Conservation (phyloP, 176 grass and related monocot genomes). For the Musa beccarii region DNA sequence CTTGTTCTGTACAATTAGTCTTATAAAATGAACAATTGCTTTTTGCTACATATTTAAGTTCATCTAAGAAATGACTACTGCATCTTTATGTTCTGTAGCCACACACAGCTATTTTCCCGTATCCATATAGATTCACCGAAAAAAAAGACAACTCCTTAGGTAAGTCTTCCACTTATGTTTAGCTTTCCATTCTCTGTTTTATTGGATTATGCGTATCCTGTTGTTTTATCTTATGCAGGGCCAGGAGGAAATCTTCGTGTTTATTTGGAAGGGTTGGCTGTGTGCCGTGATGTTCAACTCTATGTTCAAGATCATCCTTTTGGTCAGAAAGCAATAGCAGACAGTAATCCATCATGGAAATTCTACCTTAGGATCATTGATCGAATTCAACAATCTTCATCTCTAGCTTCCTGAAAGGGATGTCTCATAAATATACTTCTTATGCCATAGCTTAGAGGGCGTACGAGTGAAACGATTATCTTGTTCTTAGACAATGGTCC, state of each 20-base stretch:
- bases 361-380: constrained; percentile 68
- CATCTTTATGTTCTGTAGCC: constrained; percentile 30
- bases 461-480: no score
- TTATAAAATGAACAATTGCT: background rate
- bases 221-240: constrained; percentile 38
- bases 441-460: background rate
- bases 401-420: constrained; percentile 1
- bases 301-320: constrained; percentile 66
- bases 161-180: constrained; percentile 27
- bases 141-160: constrained; percentile 59
- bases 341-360: constrained; percentile 56
- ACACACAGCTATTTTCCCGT: constrained; percentile 72
- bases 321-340: constrained; percentile 68
- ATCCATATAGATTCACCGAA: constrained; percentile 40
- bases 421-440: background rate
- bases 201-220: background rate
- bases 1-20: constrained; percentile 2
- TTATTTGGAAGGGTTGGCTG: constrained; percentile 57
- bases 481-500: no score
- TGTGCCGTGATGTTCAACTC: constrained; percentile 53
- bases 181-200: background rate
- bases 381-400: constrained; percentile 23
- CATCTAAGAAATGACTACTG: background rate
- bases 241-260: constrained; percentile 68
- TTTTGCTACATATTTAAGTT: background rate